Evolutionary conservation across 2,329 filamentous ascomycete genomes (phyloP).

Genomic region (Claviceps purpurea): DNA sequence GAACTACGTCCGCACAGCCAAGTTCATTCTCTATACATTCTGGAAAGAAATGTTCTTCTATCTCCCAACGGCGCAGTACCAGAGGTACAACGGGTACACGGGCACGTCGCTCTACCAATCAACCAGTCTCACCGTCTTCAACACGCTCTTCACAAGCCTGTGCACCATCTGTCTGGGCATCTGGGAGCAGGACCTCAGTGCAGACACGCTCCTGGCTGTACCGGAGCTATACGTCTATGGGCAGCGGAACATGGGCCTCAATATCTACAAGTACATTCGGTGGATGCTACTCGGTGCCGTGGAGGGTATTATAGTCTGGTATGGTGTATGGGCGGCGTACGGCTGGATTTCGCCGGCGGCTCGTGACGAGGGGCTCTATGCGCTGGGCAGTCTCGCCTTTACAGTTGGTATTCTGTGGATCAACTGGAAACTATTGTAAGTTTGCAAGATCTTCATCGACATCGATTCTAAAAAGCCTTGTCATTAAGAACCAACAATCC

Average conservation of each 20-base stretch:
- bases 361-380: constrained; percentile 56
- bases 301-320: constrained; percentile 64
- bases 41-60: constrained; percentile 85
- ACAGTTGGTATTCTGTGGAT: constrained; percentile 59
- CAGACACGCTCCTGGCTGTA: constrained; percentile 78
- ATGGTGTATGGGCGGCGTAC: constrained; percentile 42
- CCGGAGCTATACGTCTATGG: constrained; percentile 83
- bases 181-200: constrained; percentile 77
- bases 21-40: constrained; percentile 82
- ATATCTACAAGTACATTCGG: constrained; percentile 55
- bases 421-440: constrained; percentile 62
- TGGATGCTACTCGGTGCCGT: constrained; percentile 67
- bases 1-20: constrained; percentile 81
- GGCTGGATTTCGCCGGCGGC: constrained; percentile 34
- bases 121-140: constrained; percentile 81
- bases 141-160: constrained; percentile 84
- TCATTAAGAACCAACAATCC: too few species aligned
- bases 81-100: constrained; percentile 73
- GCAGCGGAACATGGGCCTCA: constrained; percentile 59
- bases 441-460: constrained; percentile 7
- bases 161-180: constrained; percentile 81
- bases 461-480: too few species aligned
- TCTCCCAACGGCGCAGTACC: constrained; percentile 70
- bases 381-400: constrained; percentile 61
- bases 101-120: constrained; percentile 84